Base-by-base conservation (phyloP, 495 filamentous ascomycete genomes). In the Trichoderma erinaceum region DNA sequence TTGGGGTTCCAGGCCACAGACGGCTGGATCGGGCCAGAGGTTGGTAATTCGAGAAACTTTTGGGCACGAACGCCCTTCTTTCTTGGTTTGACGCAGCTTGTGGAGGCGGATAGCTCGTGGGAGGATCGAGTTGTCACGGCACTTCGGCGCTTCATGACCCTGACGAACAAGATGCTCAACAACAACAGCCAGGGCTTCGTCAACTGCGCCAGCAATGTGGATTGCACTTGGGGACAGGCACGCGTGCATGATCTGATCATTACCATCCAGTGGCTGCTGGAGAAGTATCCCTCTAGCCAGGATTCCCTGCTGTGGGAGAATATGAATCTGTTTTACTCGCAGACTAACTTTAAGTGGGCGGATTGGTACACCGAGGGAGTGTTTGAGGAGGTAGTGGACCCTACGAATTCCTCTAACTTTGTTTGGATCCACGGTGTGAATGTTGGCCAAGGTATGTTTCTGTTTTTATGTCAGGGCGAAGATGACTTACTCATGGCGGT, bases 21-120 rank as follows among this genome's bases (percentile, higher is more conserved):
- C 73, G 87, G 87, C 7, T 89, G 87, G 87, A 73, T 89, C 44
- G 86, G 87, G 3, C 85, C 82, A 2, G 87, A 88, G 73, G 82
- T 77, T 0, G 77, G 67, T 3, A 70, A 68, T 5, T 70, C 73
- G 21, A 75, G 86, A 35, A 80, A 83, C 48, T 77, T 88, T 66
- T 87, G 85, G 87, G 85, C 78, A 6, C 77, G 85, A 10, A 83
- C 76, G 52, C 69, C 74, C 16, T 75, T 83, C 25, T 71, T 87
- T 2, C 79, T 84, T 25, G 75, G 71, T 13, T 69, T 75, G 44
- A 73, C 73, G 38, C 75, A 77, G 66, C 76, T 88, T 15, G 85
- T 81, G 16, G 70, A 86, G 70, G 82, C 80, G 10, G 78, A 84
- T 65, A 64, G 72, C 48, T 74, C 73, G 16, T 75, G 78, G 73